Conservation (phyloP, 441 rosid species). For the Mallotus repandus region DNA sequence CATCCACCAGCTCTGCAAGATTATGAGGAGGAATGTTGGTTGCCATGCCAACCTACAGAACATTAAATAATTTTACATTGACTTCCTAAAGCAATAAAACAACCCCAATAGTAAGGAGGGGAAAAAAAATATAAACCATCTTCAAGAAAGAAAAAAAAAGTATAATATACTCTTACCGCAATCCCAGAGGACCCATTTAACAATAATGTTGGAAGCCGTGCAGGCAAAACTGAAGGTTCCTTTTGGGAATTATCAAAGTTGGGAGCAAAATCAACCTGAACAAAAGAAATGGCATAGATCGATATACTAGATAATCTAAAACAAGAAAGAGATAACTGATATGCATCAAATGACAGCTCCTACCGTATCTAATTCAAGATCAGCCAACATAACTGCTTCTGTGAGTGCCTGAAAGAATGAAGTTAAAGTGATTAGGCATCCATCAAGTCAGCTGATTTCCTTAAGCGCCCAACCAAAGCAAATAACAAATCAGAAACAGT, state of each 20-base stretch:
- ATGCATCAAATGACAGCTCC: slow-evolving; percentile 27
- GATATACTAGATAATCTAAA: neutral
- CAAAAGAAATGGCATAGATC: neutral
- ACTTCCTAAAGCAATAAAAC: neutral
- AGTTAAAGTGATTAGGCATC: neutral
- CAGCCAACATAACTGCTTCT: slow-evolving; percentile 84
- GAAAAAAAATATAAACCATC: slow-evolving; percentile 14
- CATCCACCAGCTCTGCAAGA: slow-evolving; percentile 95
- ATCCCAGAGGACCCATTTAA: slow-evolving; percentile 97
- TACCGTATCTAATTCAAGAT: slow-evolving; percentile 83
- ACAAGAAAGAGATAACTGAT: slow-evolving; percentile 6
- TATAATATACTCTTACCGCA: slow-evolving; percentile 51
- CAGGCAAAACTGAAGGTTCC: slow-evolving; percentile 91
- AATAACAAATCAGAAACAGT: neutral
- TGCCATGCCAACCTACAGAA: slow-evolving; percentile 92
- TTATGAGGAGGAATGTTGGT: slow-evolving; percentile 98
- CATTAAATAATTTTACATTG: slow-evolving; percentile 10
- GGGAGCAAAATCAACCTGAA: slow-evolving; percentile 88
- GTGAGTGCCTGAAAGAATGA: slow-evolving; percentile 60
- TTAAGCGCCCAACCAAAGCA: neutral
- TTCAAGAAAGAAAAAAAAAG: slow-evolving; percentile 13
- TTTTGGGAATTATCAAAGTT: slow-evolving; percentile 90
- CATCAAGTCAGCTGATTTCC: neutral
- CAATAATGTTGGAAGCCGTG: slow-evolving; percentile 85
- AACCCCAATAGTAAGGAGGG: neutral